Base-by-base conservation (phyloP, 768 basidiomycete species). In the Melanogaster broomeanus region DNA sequence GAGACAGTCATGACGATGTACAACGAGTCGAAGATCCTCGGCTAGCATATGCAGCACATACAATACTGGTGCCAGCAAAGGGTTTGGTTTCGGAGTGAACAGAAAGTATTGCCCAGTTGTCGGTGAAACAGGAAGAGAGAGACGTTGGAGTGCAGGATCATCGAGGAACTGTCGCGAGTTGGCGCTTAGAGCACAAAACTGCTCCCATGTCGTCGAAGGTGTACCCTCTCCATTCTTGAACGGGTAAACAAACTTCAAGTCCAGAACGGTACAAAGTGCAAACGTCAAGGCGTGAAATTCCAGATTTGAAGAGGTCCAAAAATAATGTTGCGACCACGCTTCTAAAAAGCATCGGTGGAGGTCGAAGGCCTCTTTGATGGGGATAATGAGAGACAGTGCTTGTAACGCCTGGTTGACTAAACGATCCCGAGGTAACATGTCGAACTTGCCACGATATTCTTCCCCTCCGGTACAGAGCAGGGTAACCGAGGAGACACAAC, bases 11-110 rank as follows among this genome's bases (percentile, higher is more conserved):
- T 85, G 83, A 19, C 77, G 74, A 52, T 81, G 72, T 12, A 81
- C 68, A n/a, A 76, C 71, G 2, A 90, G 72, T 15, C 85, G 79
- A 28, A 87, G 66, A 51, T 87, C 80, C 62, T 89, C 91, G 0
- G 79, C 93, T 2, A 96, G 76, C 39, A 85, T 80, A 63, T 98
- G 94, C 2, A 98, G 68, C 0, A 84, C 87, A 52, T 85, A 82
- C 12, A 95, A 72, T 24, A 87, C 74, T 2, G 81, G 80, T 0
- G 81, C 81, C 15, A 86, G 70, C 15, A 80, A 66, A 19, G 67
- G 66, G 44, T 81, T 77, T 12, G 78, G 75, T 48, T 59, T 64
- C 53, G 61, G 3, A 57, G 60, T 42, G 50, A 57, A 44, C 53
- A 64, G 28, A 51, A 57, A 48, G 59, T 68, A 50, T 52, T 51